Evolutionary conservation across 257 asterid species (phyloP).

Genomic region (Solanum chilense): DNA sequence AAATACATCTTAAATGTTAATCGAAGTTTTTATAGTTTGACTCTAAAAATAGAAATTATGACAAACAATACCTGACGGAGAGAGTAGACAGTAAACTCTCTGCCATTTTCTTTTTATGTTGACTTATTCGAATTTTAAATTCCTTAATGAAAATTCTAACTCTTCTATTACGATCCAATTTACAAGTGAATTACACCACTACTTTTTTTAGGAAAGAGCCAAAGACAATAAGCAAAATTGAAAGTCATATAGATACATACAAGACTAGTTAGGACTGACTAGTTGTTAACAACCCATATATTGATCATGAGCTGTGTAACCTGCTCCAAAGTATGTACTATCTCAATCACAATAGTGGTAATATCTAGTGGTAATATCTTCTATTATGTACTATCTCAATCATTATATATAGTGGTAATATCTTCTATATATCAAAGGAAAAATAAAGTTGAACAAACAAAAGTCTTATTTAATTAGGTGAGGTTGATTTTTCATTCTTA

Average conservation of each 20-base stretch:
- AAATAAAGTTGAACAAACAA: not conserved
- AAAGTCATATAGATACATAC: not conserved
- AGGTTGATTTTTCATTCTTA: not conserved
- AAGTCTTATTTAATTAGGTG: not conserved
- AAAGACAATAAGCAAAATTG: not conserved
- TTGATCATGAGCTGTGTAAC: not conserved
- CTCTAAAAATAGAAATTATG: no score
- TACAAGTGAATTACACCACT: not conserved
- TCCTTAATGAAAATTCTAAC: rapidly evolving
- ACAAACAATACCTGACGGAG: no score
- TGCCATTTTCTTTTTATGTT: not conserved
- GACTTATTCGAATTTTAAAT: not conserved
- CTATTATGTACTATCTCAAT: not conserved
- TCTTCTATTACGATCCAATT: not conserved
- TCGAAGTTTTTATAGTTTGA: no score
- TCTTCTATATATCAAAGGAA: not conserved
- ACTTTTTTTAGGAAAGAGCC: not conserved
- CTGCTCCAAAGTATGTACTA: not conserved
- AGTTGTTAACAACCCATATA: not conserved
- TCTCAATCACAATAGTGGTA: not conserved
- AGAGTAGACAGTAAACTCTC: not conserved
- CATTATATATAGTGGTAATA: not conserved
- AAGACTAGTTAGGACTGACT: not conserved
- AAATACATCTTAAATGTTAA: no score
- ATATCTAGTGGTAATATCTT: not conserved